Base-by-base conservation (phyloP, 345 rosid species). In the Citrus cavaleriei region DNA sequence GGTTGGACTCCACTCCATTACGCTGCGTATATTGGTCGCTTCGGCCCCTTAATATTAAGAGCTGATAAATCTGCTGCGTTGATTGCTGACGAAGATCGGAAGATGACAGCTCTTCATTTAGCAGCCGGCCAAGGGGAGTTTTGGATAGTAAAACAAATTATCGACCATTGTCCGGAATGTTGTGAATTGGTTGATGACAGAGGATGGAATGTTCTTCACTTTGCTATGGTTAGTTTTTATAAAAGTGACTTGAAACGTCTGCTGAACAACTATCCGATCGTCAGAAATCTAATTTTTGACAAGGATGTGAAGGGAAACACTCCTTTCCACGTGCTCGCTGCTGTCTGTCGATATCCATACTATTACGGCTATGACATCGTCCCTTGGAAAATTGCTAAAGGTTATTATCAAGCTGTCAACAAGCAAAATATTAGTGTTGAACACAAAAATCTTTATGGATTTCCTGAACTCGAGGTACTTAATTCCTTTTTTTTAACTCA, bases 91-190 rank as follows among this genome's bases (percentile, higher is more conserved):
- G 3, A 28, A 21, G 28, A 12, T 5, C 30, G 78, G 12, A 46
- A 46, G 35, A 70, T 70, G 57, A 38, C 54, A 10, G n/a, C 73
- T 14, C 34, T 70, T 24, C 73, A 70, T 27, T n/a, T 70, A 24
- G 73, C 73, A 69, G 73, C 57, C 22, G 32, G 57, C n/a, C 73
- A 14, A 42, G 34, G 57, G 3, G 1, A 69, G 3, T 0, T 0
- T 5, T 0, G 7, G 0, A 0, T 7, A 2, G 27, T 46, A 0
- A 0, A 1, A 0, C 0, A 0, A 16, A 24, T 69, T 22, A 13
- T 69, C 2, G 14, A 34, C 1, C 4, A 0, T 30, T 30, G 32
- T 30, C 32, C 32, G 32, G 32, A 30, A 30, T 30, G 32, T 30
- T 30, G 32, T 30, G 32, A 30, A 30, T 30, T 30, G 32, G 32